Conservation (phyloP, 768 basidiomycete genomes). For the Macrolepiota dolichaula region DNA sequence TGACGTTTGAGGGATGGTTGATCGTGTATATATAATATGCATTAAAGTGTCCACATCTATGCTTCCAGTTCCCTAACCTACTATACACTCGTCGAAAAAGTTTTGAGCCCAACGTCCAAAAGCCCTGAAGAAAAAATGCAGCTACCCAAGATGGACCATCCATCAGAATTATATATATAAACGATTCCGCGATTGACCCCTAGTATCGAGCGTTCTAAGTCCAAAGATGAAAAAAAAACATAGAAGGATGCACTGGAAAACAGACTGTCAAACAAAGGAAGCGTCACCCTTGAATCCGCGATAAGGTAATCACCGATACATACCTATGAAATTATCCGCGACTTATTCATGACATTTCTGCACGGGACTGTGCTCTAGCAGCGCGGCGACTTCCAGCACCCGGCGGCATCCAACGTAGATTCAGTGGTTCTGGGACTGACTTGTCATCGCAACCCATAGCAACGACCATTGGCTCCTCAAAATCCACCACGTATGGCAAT, state of each 20-base stretch:
- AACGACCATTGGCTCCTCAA: slow-evolving; percentile 24
- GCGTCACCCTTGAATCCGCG: not conserved
- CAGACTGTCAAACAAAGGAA: not conserved
- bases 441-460: not conserved
- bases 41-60: not conserved
- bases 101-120: not conserved
- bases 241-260: not conserved
- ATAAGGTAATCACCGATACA: not conserved
- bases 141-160: not conserved
- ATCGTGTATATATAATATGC: too few relatives aligned
- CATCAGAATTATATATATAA: not conserved
- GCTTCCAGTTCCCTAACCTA: not conserved
- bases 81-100: not conserved
- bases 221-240: not conserved
- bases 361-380: not conserved
- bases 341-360: not conserved
- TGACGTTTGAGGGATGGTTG: too few relatives aligned
- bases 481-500: slow-evolving; percentile 25
- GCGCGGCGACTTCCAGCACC: slow-evolving; percentile 12
- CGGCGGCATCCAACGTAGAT: slow-evolving; percentile 13
- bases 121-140: not conserved
- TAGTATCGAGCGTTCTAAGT: not conserved
- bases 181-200: not conserved
- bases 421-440: not conserved
- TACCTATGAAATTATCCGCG: not conserved